Evolutionary conservation across 2,329 filamentous ascomycete species (phyloP), one percentile per base, ranked within the genome.

Genomic region (Cucurbitaria berberidis): DNA sequence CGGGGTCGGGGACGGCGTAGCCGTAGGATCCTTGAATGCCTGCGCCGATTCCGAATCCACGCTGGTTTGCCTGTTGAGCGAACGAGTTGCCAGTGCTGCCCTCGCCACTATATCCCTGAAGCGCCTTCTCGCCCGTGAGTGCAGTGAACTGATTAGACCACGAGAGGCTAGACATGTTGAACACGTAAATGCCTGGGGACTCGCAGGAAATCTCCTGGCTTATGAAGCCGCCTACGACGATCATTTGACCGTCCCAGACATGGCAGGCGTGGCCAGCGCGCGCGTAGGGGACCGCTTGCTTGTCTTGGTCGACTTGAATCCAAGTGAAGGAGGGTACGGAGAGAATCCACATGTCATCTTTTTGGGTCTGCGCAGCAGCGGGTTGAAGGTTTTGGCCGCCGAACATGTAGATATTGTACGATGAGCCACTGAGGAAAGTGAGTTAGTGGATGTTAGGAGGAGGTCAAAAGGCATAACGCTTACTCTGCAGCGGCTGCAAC

Each of bases 311-410:
- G 21, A 89, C 86, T 65, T 85, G 77, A 47, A 88, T 88, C 91
- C 91, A 95, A 4, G 85, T 90, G 70, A 96, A 96, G 0, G 87
- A 88, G 0, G 91, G 91, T 5, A 96, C 77, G 0, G 89, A 90
- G 11, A 95, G 78, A 19, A 92, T 87, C 89, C 89, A 95, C 78
- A 89, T 85, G 65, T 92, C 88, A 22, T 86, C 82, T 66, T 89
- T 93, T 59, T 86, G 82, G 0, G 71, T 81, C 62, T 86, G 84
- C 8, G 69, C 51, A 15, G 76, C 86, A 53, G 80, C 82, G 0
- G 89, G 88, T 22, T 84, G 80, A 1, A 92, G 78, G 59, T 89
- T 89, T 68, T 92, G 89, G 0, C 89, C 89, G 11, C 88, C 89
- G 66, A 89, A 92, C 76, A 92, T 83, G 74, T 92, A 91, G 39